Percentiles rank a stretch among this genome's conserved stretches.
Conservation (phyloP, 768 basidiomycete species). For the Boletales sp. region DNA sequence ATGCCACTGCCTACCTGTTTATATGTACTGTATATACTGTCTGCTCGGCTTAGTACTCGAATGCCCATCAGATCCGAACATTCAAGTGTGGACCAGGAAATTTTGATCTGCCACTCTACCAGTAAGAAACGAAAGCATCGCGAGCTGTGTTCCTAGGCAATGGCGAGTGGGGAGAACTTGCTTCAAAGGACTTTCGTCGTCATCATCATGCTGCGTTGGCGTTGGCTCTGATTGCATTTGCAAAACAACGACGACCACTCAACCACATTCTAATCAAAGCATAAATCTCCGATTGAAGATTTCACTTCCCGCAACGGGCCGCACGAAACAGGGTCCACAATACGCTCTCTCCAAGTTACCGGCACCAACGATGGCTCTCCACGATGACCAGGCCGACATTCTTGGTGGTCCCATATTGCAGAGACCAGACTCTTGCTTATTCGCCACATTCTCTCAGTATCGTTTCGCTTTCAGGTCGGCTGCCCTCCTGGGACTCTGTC, state of each 20-base stretch:
- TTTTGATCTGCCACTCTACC: slow-evolving; percentile 63
- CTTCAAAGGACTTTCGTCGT: too few relatives aligned
- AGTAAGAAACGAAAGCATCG: slow-evolving; percentile 79
- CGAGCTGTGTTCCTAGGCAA: slow-evolving; percentile 75
- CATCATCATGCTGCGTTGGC: too few relatives aligned
- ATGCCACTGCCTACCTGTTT: neutral
- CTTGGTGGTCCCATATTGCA: slow-evolving; percentile 56
- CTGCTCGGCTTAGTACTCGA: slow-evolving; percentile 75
- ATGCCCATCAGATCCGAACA: slow-evolving; percentile 54
- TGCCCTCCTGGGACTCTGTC: slow-evolving; percentile 33
- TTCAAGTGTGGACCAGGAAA: slow-evolving; percentile 76
- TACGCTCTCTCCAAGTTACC: slow-evolving; percentile 16
- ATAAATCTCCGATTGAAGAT: slow-evolving; percentile 21
- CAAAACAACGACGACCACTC: too few relatives aligned
- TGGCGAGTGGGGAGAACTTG: slow-evolving; percentile 49
- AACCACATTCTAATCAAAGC: too few relatives aligned
- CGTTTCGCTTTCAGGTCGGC: slow-evolving; percentile 36
- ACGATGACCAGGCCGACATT: slow-evolving; percentile 68
- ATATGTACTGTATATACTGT: slow-evolving; percentile 31
- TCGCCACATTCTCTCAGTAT: slow-evolving; percentile 34
- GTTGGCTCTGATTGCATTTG: too few relatives aligned
- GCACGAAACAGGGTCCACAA: slow-evolving; percentile 10
- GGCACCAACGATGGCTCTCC: slow-evolving; percentile 42
- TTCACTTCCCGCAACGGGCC: slow-evolving; percentile 20
- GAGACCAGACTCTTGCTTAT: slow-evolving; percentile 23